Conservation (phyloP, 129 eudicot genomes). For the Sambucus nigra region DNA sequence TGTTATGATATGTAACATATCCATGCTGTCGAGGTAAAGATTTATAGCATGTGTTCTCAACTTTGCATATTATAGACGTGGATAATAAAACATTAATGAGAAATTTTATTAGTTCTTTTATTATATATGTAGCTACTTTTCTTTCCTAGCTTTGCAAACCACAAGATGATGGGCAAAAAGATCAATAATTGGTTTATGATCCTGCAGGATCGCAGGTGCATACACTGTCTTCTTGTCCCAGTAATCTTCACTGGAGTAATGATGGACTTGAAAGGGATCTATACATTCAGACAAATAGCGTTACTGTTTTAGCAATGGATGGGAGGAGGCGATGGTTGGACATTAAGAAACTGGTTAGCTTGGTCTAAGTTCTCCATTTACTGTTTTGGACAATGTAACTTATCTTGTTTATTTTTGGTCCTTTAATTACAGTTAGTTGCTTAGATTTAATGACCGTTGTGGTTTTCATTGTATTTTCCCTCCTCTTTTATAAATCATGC, state of each 20-base stretch:
- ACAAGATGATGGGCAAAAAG: slow-evolving; percentile 4
- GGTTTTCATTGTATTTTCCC: background rate
- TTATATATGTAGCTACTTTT: no score
- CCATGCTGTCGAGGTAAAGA: no score
- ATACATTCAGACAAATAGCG: slow-evolving; percentile 61
- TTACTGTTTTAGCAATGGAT: slow-evolving; percentile 94
- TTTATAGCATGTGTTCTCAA: no score
- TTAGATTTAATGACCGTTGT: background rate
- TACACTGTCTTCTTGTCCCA: slow-evolving; percentile 47
- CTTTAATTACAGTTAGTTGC: background rate
- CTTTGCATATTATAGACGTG: no score
- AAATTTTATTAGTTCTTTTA: no score
- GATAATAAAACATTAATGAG: no score
- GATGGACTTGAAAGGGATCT: slow-evolving; percentile 86
- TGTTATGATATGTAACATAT: no score
- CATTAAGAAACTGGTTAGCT: slow-evolving; percentile 72
- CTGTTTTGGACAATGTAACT: background rate
- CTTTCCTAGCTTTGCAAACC: background rate
- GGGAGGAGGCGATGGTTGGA: slow-evolving; percentile 98
- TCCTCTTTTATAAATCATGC: background rate
- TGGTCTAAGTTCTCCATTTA: background rate
- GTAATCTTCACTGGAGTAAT: slow-evolving; percentile 51
- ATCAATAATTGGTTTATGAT: slow-evolving; percentile 3
- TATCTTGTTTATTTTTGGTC: background rate
- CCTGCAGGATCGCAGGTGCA: slow-evolving; percentile 39